Base-by-base conservation (phyloP, 306 rosid species). In the Dalbergia oliveri region DNA sequence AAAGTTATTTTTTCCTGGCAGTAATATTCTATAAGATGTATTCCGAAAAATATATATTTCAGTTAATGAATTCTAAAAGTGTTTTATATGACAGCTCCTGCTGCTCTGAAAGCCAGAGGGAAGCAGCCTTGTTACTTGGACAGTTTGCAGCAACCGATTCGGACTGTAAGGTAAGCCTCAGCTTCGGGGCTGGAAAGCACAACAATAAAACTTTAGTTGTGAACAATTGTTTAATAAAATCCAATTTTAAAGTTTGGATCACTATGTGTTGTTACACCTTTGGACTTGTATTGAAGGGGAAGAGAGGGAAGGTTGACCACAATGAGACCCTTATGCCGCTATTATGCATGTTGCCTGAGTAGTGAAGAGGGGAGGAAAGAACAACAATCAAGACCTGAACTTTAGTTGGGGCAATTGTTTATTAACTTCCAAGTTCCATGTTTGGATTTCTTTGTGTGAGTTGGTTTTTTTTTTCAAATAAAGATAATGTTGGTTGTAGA, bases 121-220 rank as follows among this genome's bases (percentile, higher is more conserved):
- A 95, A 81, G 99, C 99, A 23, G 99, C 99, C 69, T 86, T 95
- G 88, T 89, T 95, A 81, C 96, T 95, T 83, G 99, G 99, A 65
- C 99, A 95, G 81, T 95, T 95, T 77, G 99, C 99, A 23, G 98
- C 99, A 45, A 95, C 99, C 44, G 99, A 95, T 89, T 95, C 98
- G 39, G 99, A 93, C 80, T 93, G 99, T 83, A 95, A 95, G 96
- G 99, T 93, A 81, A 74, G 79, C 58, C 33, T 53, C 15, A 61
- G 21, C 75, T 79, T 65, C 6, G 34, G 58, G 33, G 51, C 15
- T 35, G 49, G 56, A 78, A 78, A 69, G 67, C 66, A 66, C 56
- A 31, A 61, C 9, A 50, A 45, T 18, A 9, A 6, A 45, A 9
- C 67, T 61, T 60, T 11, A 82, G 31, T 26, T 26, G 31, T 26